Evolutionary conservation across 2,329 filamentous ascomycete species (phyloP).

Genomic region (Fusarium euwallaceae): DNA sequence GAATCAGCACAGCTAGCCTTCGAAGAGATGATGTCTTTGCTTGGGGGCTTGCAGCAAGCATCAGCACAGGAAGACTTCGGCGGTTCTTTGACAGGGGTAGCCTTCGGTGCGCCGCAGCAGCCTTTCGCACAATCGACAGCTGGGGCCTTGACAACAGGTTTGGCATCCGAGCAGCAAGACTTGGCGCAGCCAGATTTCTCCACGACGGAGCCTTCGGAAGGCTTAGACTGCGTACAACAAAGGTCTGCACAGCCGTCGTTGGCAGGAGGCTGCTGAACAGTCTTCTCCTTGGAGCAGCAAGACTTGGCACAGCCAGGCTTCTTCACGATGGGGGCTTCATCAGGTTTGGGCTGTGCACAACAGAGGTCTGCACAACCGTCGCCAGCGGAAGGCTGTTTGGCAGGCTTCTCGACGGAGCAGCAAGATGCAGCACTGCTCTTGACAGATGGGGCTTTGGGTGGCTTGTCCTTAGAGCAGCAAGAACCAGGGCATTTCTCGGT

Average conservation of each 20-base stretch:
- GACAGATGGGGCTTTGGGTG: not conserved
- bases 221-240: not conserved
- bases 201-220: not conserved
- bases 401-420: not conserved
- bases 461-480: conserved; percentile 21
- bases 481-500: conserved; percentile 2
- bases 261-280: not conserved
- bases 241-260: not conserved
- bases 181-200: not conserved
- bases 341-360: not conserved
- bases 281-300: conserved; percentile 3
- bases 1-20: conserved; percentile 2
- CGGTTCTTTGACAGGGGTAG: not conserved
- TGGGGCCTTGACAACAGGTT: not conserved
- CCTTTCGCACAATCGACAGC: not conserved
- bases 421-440: not conserved
- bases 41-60: conserved; percentile 20
- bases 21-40: not conserved
- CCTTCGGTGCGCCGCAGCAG: conserved; percentile 3
- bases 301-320: not conserved
- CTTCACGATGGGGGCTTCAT: not conserved
- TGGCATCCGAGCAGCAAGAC: not conserved
- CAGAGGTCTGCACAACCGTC: not conserved
- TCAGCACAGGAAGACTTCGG: not conserved
- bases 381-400: not conserved